Base-by-base conservation (phyloP, 2,329 filamentous ascomycete genomes). In the Colletotrichum tabaci region DNA sequence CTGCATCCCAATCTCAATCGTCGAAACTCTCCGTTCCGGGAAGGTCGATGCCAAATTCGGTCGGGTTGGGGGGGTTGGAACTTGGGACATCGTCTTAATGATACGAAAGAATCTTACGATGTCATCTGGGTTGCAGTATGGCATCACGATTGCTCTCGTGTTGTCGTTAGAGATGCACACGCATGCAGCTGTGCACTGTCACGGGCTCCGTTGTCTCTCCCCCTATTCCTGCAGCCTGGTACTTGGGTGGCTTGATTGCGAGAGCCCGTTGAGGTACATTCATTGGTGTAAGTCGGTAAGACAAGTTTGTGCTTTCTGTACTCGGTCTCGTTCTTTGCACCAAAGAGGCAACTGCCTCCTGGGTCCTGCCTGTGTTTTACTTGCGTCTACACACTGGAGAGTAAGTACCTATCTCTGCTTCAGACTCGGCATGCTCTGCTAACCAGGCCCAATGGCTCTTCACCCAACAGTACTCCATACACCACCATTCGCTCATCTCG, bases 21-120 rank as follows among this genome's bases (percentile, higher is more conserved):
- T 38, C 58, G 47, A 63, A 60, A 71, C 65, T 63, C 58, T 53
- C 68, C 50, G 58, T 52, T 52, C 65, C 46, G 38, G 35, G 62
- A 40, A 46, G n/a, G 8, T 38, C 35, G 35, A 38, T 38, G 35
- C 35, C 35, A 38, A 38, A 10, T 38, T 38, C 35, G 35, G 8
- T 38, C 35, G 35, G 35, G 0, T 8, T 38, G 35, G 9, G 35
- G 26, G 35, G 35, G 9, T 38, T 10, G 3, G 9, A 10, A 10
- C 35, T 38, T n/a, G 44, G 44, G 15, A 10, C 44, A 47, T 47
- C 44, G 18, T 6, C n/a, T 18, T 21, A 10, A 47, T 18, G 44
- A 47, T 47, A 8, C 21, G n/a, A 21, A 12, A 40, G 16, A 21
- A 18, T 21, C 23, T 23, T 35, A 26, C 26, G 30, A n/a, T 12